These are phyloP conservation scores for Saraca asoca DNA, from an alignment of 331 rosid genomes.

Conservation along the genomic window DNA sequence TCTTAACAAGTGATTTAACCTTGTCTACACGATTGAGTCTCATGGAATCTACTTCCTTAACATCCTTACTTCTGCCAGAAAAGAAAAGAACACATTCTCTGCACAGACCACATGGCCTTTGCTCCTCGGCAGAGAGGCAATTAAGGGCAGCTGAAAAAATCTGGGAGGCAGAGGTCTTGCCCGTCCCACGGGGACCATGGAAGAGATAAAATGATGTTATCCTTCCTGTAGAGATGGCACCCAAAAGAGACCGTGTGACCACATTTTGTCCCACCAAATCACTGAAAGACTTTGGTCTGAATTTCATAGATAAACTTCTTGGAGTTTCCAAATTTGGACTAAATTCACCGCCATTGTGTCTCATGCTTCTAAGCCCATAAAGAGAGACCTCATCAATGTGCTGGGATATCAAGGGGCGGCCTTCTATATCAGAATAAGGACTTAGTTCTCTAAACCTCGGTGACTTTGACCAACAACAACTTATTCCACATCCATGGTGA, in stretches of 20 bases:
- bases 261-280: constrained; percentile 87
- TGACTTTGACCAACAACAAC: constrained; percentile 76
- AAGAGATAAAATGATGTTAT: constrained; percentile 73
- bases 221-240: constrained; percentile 74
- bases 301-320: constrained; percentile 71
- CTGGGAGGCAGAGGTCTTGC: constrained; percentile 83
- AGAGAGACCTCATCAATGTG: constrained; percentile 40
- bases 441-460: constrained; percentile 60
- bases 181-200: constrained; percentile 86
- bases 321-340: constrained; percentile 57
- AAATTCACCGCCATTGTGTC: constrained; percentile 41
- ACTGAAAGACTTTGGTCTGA: constrained; percentile 66
- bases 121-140: constrained; percentile 65
- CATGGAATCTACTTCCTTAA: constrained; percentile 76
- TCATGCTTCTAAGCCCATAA: constrained; percentile 42
- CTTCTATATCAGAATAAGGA: constrained; percentile 48
- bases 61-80: constrained; percentile 76
- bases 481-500: constrained; percentile 62
- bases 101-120: constrained; percentile 80
- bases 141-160: constrained; percentile 86
- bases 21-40: constrained; percentile 65
- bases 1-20: constrained; percentile 62
- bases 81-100: constrained; percentile 65
- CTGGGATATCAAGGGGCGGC: constrained; percentile 60
- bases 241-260: constrained; percentile 75